phyloP scores from a whole-genome alignment of 768 basidiomycete genomes.

The Trametes cinnabarina region DNA sequence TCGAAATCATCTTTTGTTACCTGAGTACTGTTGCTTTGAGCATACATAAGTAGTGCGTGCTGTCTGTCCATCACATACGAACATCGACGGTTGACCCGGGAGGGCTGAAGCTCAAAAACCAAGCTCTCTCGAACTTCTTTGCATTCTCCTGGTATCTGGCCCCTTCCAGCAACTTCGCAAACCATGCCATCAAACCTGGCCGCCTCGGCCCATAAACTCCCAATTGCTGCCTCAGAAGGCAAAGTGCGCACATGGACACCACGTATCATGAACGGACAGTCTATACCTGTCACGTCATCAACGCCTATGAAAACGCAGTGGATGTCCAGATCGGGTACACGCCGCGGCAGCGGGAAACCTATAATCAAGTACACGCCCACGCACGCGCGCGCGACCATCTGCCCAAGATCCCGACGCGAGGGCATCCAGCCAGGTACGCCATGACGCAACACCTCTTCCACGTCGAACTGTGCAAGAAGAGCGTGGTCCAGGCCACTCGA shows the following conservation, averaged over 20 bases:
- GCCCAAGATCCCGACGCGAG: background rate
- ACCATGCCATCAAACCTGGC: background rate
- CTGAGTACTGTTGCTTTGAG: no score
- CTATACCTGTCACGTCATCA: background rate
- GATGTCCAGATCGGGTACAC: background rate
- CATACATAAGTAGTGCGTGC: no score
- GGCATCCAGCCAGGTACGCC: background rate
- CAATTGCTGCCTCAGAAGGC: background rate
- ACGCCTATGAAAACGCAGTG: background rate
- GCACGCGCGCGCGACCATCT: background rate
- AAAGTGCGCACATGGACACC: background rate
- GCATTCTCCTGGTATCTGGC: no score
- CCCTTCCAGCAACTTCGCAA: background rate
- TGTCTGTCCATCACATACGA: no score
- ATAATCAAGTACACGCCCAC: background rate
- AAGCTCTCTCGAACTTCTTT: no score
- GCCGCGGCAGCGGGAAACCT: background rate
- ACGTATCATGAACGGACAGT: no score
- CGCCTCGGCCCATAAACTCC: background rate
- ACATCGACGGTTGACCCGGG: no score
- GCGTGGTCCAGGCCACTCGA: no score
- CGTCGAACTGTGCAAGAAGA: no score
- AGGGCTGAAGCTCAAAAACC: no score
- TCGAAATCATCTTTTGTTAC: no score
- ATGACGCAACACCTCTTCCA: conserved; percentile 3